Percentiles rank a stretch among this genome's conserved stretches.
These are phyloP conservation scores for Paulownia fortunei DNA, from an alignment of 257 asterid species.

Conservation along the genomic window DNA sequence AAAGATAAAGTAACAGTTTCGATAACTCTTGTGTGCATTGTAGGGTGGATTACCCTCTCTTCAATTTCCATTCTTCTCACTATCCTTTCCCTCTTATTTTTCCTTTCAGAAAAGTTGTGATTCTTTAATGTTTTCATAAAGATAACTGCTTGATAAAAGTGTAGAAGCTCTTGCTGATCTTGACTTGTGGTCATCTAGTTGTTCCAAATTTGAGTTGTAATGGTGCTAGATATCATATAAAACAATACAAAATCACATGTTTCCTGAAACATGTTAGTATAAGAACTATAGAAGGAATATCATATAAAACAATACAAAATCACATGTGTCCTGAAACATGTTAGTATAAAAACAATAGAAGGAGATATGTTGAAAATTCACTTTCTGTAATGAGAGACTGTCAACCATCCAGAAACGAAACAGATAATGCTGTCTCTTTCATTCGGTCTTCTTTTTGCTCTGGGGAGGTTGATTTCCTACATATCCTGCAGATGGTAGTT, in stretches of 20 bases:
- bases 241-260: no score
- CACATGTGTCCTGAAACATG: no score
- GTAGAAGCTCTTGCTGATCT: no score
- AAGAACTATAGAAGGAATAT: no score
- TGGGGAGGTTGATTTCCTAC: not conserved
- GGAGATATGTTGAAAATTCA: not conserved
- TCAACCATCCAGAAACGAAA: no score
- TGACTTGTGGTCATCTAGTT: no score
- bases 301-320: no score
- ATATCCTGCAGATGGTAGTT: not conserved
- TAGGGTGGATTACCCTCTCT: not conserved
- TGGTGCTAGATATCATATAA: no score
- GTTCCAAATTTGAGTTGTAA: no score
- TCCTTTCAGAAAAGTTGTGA: not conserved
- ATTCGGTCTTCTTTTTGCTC: not conserved
- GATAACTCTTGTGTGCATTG: not conserved
- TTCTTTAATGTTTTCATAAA: not conserved
- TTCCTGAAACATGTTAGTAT: no score
- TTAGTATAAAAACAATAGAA: not conserved
- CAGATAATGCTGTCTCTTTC: no score
- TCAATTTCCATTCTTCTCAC: not conserved
- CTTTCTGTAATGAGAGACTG: not conserved
- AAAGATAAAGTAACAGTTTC: not conserved
- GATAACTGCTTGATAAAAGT: not conserved
- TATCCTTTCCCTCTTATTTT: not conserved